phyloP scores from a whole-genome alignment of 1,139 yeast species.

The Yamadazyma blattariae region DNA sequence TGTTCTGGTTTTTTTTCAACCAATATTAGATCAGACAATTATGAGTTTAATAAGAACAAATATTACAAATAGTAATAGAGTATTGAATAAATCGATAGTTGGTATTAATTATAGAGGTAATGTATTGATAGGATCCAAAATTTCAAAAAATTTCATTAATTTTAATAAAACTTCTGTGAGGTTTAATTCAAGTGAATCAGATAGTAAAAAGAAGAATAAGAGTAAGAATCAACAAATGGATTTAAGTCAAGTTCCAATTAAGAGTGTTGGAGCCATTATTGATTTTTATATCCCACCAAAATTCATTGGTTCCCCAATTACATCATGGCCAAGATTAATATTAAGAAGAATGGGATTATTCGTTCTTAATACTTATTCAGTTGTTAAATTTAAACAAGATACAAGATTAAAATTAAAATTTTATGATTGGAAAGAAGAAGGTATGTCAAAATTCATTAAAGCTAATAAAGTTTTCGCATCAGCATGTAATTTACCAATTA shows the following conservation, averaged over 20 bases:
- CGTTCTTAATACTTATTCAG: constrained; percentile 42
- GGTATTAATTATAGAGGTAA: too few relatives aligned
- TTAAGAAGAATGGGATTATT: constrained; percentile 40
- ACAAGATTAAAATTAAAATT: constrained; percentile 37
- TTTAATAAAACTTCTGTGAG: too few relatives aligned
- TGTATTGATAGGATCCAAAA: too few relatives aligned
- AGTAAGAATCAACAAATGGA: constrained; percentile 24
- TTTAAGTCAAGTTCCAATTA: constrained; percentile 38
- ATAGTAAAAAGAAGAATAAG: constrained; percentile 16
- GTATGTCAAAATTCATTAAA: constrained; percentile 39
- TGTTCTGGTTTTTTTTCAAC: too few relatives aligned
- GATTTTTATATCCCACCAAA: constrained; percentile 46
- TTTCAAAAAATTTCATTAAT: too few relatives aligned
- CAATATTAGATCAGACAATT: too few relatives aligned
- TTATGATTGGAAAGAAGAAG: constrained; percentile 45
- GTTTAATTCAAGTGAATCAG: too few relatives aligned
- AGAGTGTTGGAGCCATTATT: constrained; percentile 40
- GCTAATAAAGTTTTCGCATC: constrained; percentile 44
- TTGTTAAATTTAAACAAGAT: constrained; percentile 41
- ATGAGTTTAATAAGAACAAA: too few relatives aligned
- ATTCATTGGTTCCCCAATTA: constrained; percentile 26
- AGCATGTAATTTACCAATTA: constrained; percentile 31
- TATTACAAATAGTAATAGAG: too few relatives aligned
- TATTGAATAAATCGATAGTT: too few relatives aligned
- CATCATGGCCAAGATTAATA: constrained; percentile 38